A percentile compares a stretch with the other conserved stretches of the same genome.
Conservation (phyloP, 2,329 filamentous ascomycete species). For the Colletotrichum higginsianum region DNA sequence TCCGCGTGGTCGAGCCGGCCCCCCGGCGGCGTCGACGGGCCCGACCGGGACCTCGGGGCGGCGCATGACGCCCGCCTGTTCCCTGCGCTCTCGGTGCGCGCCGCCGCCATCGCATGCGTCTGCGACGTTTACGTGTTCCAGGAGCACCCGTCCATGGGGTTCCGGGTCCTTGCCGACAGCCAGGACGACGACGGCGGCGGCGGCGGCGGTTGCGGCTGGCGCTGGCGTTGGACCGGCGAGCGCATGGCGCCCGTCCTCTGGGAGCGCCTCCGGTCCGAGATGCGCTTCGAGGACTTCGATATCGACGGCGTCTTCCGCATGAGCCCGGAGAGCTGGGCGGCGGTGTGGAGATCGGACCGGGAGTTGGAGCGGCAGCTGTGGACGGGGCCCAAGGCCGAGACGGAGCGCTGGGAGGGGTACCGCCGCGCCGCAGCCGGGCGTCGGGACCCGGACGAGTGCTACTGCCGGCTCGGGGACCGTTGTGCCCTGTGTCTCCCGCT, state of each 20-base stretch:
- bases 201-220: neutral
- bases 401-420: constrained; percentile 27
- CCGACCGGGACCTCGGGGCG: neutral
- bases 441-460: constrained; percentile 24
- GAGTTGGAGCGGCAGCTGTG: constrained; percentile 16
- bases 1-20: constrained; percentile 33
- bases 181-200: neutral
- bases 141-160: neutral
- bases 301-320: constrained; percentile 21
- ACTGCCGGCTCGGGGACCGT: constrained; percentile 16
- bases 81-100: constrained; percentile 31
- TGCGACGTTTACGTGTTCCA: neutral
- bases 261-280: constrained; percentile 1
- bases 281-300: constrained; percentile 1
- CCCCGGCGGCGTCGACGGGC: neutral
- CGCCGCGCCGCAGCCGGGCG: neutral
- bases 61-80: constrained; percentile 7
- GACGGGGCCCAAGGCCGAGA: constrained; percentile 18
- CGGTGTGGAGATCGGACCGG: constrained; percentile 23
- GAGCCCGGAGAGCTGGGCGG: constrained; percentile 5
- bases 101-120: constrained; percentile 11
- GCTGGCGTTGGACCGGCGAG: constrained; percentile 12
- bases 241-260: constrained; percentile 11
- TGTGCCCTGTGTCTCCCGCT: constrained; percentile 24
- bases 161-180: neutral